Conservation (phyloP, 2,329 filamentous ascomycete species). For the Diaporthe aspalathi region DNA sequence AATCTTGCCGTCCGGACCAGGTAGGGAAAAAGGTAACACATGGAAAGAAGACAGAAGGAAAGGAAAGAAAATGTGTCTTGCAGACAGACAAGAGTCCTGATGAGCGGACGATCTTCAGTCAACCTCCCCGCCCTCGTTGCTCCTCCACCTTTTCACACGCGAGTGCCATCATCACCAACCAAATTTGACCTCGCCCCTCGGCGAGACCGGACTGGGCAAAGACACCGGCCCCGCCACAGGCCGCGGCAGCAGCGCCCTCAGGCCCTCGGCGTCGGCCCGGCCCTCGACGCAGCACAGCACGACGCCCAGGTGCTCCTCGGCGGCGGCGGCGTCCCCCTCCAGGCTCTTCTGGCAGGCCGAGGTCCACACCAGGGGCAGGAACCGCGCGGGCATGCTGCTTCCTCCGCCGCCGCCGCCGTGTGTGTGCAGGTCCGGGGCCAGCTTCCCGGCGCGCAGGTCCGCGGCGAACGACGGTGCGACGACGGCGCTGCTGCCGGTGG, state of each 20-base stretch:
- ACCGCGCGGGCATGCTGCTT: not conserved
- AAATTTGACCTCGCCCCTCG: slow-evolving; percentile 2
- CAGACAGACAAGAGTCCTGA: too few species aligned
- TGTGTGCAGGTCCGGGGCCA: not conserved
- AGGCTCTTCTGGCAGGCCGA: slow-evolving; percentile 29
- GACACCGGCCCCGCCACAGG: not conserved
- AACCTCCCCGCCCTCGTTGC: not conserved
- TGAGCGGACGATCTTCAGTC: too few species aligned
- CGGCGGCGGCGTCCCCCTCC: not conserved
- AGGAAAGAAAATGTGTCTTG: too few species aligned
- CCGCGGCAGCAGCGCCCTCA: slow-evolving; percentile 20
- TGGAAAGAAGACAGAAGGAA: not conserved
- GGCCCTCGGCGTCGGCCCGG: not conserved
- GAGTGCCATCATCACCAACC: not conserved
- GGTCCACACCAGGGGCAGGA: slow-evolving; percentile 29
- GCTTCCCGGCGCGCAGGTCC: slow-evolving; percentile 21
- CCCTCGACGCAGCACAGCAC: not conserved
- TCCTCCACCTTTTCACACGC: not conserved
- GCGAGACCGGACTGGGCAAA: slow-evolving; percentile 17
- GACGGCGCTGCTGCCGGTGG: not conserved
- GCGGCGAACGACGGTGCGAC: not conserved
- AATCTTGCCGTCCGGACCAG: slow-evolving; percentile 10
- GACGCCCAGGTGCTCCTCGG: not conserved
- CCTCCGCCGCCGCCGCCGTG: not conserved
- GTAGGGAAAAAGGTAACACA: not conserved